Evolutionary conservation across 148 eudicot genomes (phyloP), one percentile per base, ranked within the genome.

Genomic region (Cornus florida): DNA sequence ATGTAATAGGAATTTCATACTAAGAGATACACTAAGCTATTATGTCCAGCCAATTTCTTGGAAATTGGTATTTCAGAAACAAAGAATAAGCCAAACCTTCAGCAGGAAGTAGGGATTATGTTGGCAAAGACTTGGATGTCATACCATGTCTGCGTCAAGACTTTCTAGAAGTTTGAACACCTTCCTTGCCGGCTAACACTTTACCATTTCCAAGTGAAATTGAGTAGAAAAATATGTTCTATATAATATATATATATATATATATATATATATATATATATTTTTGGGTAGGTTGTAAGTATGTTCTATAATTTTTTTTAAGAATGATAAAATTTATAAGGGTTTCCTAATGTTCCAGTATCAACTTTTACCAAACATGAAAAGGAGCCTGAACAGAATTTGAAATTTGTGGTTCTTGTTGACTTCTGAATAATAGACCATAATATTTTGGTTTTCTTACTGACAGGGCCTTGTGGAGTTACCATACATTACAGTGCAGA

Each of bases 401-500:
- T 31, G 31, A 69, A 66, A 28, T 17, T 77, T 67, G 3, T 53
- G 23, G 65, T 73, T 73, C 57, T 10, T 67, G 24, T 72, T 65
- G 39, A 20, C 3, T 19, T 31, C 28, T 74, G 67, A 17, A 57
- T 38, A 31, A 4, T 7, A 3, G 6, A 48, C 10, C 56, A 43
- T 23, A 3, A 59, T 43, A 43, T 43, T 43, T 6, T 43, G 10
- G 6, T 77, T 64, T 76, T 56, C 32, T 50, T 13, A 53, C 65
- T 73, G 43, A 59, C 91, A 95, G 96, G 96, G 93, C 38, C 85
- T 91, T 50, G 91, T 95, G 74, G 98, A 95, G 84, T 73, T 95
- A 76, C 98, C 98, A 28, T 95, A 91, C 69, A 82, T 93, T 71
- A 69, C 80, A 48, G 76, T 79, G 43, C 98, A 93, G 83, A 91